phyloP scores from a whole-genome alignment of 805 yeast genomes.

The Brettanomyces anomalus region DNA sequence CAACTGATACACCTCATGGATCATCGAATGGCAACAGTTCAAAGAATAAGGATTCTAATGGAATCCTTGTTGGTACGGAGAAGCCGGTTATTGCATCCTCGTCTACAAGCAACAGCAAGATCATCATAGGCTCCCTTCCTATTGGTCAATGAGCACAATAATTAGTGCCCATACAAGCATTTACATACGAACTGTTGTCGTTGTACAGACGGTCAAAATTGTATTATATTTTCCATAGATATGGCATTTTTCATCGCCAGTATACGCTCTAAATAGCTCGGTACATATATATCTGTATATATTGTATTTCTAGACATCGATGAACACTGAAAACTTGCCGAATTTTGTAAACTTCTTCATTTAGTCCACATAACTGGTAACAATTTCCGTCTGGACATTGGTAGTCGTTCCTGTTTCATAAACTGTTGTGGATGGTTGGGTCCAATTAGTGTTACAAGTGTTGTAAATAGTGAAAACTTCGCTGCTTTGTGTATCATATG shows the following conservation, averaged over 20 bases:
- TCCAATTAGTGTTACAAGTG: constrained; percentile 3
- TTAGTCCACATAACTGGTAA: neutral
- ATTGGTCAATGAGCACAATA: neutral
- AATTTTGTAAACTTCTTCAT: too few species aligned
- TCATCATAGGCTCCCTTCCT: constrained; percentile 11
- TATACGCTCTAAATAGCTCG: too few species aligned
- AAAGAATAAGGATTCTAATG: neutral
- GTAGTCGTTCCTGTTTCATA: neutral
- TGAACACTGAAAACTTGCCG: too few species aligned
- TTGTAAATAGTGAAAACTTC: neutral
- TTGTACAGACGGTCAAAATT: too few species aligned
- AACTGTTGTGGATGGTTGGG: neutral
- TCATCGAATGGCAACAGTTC: too few species aligned
- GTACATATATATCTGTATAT: too few species aligned
- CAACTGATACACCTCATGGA: too few species aligned
- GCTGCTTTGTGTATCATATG: neutral
- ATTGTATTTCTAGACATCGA: too few species aligned
- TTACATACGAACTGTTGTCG: too few species aligned
- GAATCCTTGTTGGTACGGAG: neutral
- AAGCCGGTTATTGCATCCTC: constrained; percentile 8
- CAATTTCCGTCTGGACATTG: neutral
- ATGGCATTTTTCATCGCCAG: too few species aligned
- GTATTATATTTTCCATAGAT: too few species aligned
- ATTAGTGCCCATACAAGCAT: neutral
- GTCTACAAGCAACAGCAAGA: constrained; percentile 6